Base-by-base conservation (phyloP, 192 early-diverging fungal genomes). In the Coemansia sp. region DNA sequence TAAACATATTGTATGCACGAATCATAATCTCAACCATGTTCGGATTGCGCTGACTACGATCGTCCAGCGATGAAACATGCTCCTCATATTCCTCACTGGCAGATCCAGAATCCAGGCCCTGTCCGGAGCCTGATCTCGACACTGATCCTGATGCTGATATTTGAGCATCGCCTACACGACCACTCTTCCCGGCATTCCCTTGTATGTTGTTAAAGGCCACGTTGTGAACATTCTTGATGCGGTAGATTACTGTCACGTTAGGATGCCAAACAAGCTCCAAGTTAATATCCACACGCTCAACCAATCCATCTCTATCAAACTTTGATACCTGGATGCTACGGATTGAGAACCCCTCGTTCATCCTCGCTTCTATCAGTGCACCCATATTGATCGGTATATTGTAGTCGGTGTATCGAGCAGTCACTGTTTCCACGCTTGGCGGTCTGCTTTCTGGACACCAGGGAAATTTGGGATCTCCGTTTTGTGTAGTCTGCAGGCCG, bases 211-310 rank as follows among this genome's bases (percentile, higher is more conserved):
- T 36, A 16, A 49, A 68, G 40, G 57, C 52, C 12, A 49, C 16
- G 26, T 76, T 67, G 41, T 78, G 62, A 37, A 68, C 66, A 65
- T 78, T 83, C 40, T 82, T 87, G 43, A 92, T 87, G 61, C 85
- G 82, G 74, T 94, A 94, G 49, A 92, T 86, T 13, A 94, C 80
- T 1, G 86, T 90, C 45, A 94, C 85, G 67, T 91, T 90, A 9
- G 91, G 90, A 41, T 90, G 85, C 90, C 90, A 92, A 11, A 87
- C 82, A 51, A 92, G 62, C 19, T 87, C 80, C 76, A 94, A 76
- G n/a, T 79, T 86, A 51, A 92, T 80, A 32, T 77, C 76, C n/a
- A 90, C 80, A 21, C 85, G 79, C 74, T 91, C 76, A 11, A 63
- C 48, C 15, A 61, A 15, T 40, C 61, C 67, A n/a, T 71, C 73